Evolutionary conservation across 2,329 filamentous ascomycete genomes (phyloP).

Genomic region (Epichloe sp.): DNA sequence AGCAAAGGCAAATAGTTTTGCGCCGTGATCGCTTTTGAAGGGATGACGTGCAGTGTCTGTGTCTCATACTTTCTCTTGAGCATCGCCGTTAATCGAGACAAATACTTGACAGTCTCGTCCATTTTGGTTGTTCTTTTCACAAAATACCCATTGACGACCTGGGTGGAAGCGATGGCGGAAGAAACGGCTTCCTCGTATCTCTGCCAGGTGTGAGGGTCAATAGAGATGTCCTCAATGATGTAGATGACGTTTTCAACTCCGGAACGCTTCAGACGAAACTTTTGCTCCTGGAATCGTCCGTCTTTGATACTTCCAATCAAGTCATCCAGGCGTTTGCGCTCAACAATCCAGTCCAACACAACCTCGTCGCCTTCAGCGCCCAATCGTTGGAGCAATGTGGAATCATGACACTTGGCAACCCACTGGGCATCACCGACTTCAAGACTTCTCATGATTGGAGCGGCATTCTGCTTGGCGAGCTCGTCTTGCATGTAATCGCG

Average conservation of each 20-base stretch:
- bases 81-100: constrained; percentile 57
- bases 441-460: constrained; percentile 52
- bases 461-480: constrained; percentile 51
- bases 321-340: constrained; percentile 70
- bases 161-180: constrained; percentile 62
- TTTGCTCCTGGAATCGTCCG: constrained; percentile 72
- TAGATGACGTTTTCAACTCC: constrained; percentile 69
- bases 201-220: constrained; percentile 39
- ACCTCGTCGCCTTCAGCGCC: constrained; percentile 56
- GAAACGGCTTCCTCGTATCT: constrained; percentile 55
- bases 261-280: constrained; percentile 61
- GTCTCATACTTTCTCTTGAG: constrained; percentile 52
- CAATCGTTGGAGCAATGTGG: constrained; percentile 37
- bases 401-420: constrained; percentile 60
- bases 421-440: constrained; percentile 67
- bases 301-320: constrained; percentile 71
- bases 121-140: constrained; percentile 63
- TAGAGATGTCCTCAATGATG: constrained; percentile 59
- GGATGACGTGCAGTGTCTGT: constrained; percentile 48
- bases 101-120: constrained; percentile 66
- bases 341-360: constrained; percentile 67
- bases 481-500: constrained; percentile 66
- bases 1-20: constrained; percentile 54
- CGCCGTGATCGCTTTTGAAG: constrained; percentile 47
- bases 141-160: constrained; percentile 69